Evolutionary conservation across 2,329 filamentous ascomycete genomes (phyloP), one percentile per base, ranked within the genome.

Genomic region (Alternaria novae-zelandiae): DNA sequence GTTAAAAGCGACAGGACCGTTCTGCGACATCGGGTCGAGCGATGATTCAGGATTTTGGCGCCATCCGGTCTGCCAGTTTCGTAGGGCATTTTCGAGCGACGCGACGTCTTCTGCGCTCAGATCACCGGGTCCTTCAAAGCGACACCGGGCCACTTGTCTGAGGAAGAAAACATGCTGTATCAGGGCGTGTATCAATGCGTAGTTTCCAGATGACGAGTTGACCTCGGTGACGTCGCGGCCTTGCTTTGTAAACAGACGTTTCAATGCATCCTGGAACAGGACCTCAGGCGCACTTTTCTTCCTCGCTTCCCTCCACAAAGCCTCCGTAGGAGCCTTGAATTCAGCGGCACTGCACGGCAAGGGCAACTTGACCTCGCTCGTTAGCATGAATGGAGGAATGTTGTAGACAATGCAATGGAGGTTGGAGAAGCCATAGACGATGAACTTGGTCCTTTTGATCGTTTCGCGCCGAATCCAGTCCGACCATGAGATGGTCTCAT

Each of bases 91-190:
- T 54, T 83, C 79, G 7, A 81, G 67, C n/a, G 74, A 73, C 57
- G 78, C 67, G 36, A 83, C 75, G 68, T 86, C 83, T 50, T 80
- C 78, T 7, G 69, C 54, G 44, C 74, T 74, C 9, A 80, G 64
- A 25, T 79, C 76, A 28, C 73, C 71, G 5, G 73, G 58, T 20
- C 74, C 67, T 66, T 80, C 69, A 54, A 74, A 76, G 5, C 74
- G 73, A 59, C 76, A 79, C 61, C 75, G 69, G 9, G 73, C 68
- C 28, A 79, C 70, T 62, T 90, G 87, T 69, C 90, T 90, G 21
- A 91, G 77, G 41, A 92, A 82, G 74, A 90, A 92, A 15, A 93
- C 89, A 65, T 92, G 89, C 70, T 93, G 90, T 11, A 92, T 85
- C 23, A 93, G 76, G 4, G 89, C 90, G 71, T 92, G 90, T 4